Evolutionary conservation across 2,329 filamentous ascomycete genomes (phyloP), one percentile per base, ranked within the genome.

Genomic region (Leptosphaerulina australis): DNA sequence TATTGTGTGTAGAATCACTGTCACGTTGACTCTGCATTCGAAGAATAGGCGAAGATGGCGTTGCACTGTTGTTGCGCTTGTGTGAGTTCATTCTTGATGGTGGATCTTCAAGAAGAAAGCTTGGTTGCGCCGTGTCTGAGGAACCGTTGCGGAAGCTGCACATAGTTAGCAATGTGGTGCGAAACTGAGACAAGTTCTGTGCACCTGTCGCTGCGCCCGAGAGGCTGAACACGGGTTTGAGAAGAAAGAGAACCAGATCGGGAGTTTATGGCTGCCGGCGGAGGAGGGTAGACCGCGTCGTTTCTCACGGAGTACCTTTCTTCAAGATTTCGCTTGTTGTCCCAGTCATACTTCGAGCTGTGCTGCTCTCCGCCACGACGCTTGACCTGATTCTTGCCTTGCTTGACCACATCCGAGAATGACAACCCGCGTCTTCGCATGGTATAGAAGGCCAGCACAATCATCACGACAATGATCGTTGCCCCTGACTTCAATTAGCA

Each of bases 351-450:
- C 37, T 66, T 66, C 4, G 61, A 48, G 3, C 58, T 51, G 10
- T 66, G 60, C 38, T 60, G 61, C 14, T 62, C 59, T 15, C 60
- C 51, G 24, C 61, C 58, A 35, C 63, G 58, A 18, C 59, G 55
- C 9, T 57, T 58, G 30, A 66, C 43, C 46, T 61, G 59, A 29
- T 59, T 50, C 45, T 59, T 69, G 21, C 59, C 58, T 5, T 60
- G 63, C 29, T 57, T 58, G 18, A 71, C 24, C 10, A 66, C 58
- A 49, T 71, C 63, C 14, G 37, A 43, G 28, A 73, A 55, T n/a
- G 67, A 61, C 21, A 73, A 40, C n/a, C 69, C 68, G 18, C 70
- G 69, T 51, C 69, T 72, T 30, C 71, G 67, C 70, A 73, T 70
- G 0, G 66, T 70, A 41, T 73, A 68, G 11, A 74, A 52, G 20